These are phyloP conservation scores for Acacia concinna DNA, from an alignment of 331 rosid genomes.

Conservation along the genomic window DNA sequence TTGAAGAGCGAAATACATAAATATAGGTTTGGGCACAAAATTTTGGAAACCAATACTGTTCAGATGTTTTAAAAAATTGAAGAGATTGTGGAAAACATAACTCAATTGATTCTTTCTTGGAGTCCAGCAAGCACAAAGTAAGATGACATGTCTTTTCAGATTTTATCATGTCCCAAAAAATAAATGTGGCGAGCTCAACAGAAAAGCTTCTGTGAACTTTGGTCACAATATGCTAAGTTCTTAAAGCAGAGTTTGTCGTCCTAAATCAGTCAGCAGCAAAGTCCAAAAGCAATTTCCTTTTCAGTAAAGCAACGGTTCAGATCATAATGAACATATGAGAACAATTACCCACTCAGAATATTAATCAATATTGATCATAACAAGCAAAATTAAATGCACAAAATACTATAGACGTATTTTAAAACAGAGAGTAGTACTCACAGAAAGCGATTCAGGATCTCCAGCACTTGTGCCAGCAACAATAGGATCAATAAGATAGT, in stretches of 20 bases:
- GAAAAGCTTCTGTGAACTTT: not conserved
- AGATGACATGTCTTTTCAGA: not conserved
- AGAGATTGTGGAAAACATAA: not conserved
- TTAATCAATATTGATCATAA: not conserved
- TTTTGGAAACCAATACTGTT: not conserved
- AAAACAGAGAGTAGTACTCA: conserved; percentile 52
- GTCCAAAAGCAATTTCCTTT: conserved; percentile 18
- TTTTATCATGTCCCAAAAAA: conserved; percentile 3
- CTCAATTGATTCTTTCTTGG: not conserved
- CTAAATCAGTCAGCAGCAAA: conserved; percentile 12
- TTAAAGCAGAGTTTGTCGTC: conserved; percentile 8
- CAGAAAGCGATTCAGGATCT: conserved; percentile 94
- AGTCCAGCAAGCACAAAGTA: not conserved
- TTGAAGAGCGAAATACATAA: not conserved
- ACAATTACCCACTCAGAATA: conserved; percentile 20
- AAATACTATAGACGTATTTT: not conserved
- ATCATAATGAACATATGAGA: not conserved
- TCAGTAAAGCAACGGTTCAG: conserved; percentile 3
- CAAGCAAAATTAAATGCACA: not conserved
- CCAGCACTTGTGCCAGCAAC: conserved; percentile 89
- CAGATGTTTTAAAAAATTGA: not conserved
- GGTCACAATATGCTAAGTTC: not conserved
- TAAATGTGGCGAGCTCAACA: not conserved
- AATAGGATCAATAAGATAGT: conserved; percentile 88
- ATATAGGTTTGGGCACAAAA: not conserved